phyloP scores from a whole-genome alignment of 2,329 filamentous ascomycete genomes.

The Pseudogymnoascus sp. region DNA sequence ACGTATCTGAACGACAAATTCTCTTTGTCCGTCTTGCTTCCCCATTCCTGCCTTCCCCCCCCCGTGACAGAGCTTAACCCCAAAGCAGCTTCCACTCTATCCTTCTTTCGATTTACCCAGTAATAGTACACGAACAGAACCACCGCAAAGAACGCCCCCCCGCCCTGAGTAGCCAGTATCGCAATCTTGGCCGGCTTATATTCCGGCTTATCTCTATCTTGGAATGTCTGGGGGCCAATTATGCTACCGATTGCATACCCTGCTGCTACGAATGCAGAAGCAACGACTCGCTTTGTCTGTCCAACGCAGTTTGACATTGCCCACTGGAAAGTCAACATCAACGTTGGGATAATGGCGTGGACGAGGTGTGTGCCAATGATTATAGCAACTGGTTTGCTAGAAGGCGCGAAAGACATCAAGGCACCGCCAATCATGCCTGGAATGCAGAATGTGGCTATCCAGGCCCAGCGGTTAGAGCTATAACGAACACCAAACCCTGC shows the following conservation, averaged over 20 bases:
- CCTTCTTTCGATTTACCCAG: conserved; percentile 24
- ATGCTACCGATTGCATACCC: conserved; percentile 48
- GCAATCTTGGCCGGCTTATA: conserved; percentile 47
- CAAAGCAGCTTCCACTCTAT: conserved; percentile 16
- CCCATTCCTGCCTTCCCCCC: conserved; percentile 27
- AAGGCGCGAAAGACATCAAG: conserved; percentile 34
- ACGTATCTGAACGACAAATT: conserved; percentile 27
- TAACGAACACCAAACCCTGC: conserved; percentile 34
- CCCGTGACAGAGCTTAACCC: conserved; percentile 21
- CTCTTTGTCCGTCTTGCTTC: conserved; percentile 23
- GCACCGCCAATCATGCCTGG: conserved; percentile 40
- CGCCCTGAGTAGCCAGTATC: conserved; percentile 34
- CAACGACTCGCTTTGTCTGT: conserved; percentile 44
- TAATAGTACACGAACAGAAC: conserved; percentile 24
- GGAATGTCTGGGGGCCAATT: conserved; percentile 49
- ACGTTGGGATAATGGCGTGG: conserved; percentile 36
- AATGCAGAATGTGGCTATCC: conserved; percentile 37
- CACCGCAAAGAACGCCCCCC: conserved; percentile 19
- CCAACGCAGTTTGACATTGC: conserved; percentile 30
- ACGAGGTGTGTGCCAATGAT: conserved; percentile 39
- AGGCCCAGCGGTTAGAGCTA: conserved; percentile 34
- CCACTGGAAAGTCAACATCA: conserved; percentile 34
- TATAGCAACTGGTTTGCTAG: conserved; percentile 35
- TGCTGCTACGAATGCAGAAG: conserved; percentile 39
- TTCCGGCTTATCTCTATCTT: conserved; percentile 41